A percentile compares a stretch with the other conserved stretches of the same genome.
phyloP scores from a whole-genome alignment of 169 alveolate species.

The Plasmodium chabaudi region DNA sequence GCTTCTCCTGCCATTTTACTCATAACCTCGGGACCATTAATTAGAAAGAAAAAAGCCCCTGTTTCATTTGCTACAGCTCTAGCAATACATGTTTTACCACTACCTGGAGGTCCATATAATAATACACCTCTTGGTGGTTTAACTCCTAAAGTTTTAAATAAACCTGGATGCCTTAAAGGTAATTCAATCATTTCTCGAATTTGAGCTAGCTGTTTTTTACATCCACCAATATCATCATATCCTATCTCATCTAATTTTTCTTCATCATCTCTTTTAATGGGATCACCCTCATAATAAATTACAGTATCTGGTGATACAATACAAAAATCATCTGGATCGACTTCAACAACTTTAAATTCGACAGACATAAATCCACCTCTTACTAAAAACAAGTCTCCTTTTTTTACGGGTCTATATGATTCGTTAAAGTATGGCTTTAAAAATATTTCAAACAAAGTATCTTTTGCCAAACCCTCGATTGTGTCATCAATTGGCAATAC shows the following conservation, averaged over 20 bases:
- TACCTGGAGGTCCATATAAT: slow-evolving; percentile 99
- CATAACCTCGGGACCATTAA: slow-evolving; percentile 98
- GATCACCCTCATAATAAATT: slow-evolving; percentile 96
- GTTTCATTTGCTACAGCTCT: slow-evolving; percentile 99
- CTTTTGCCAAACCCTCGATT: slow-evolving; percentile 98
- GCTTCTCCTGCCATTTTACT: slow-evolving; percentile 99
- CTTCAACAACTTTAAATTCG: slow-evolving; percentile 99
- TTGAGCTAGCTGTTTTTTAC: slow-evolving; percentile 99
- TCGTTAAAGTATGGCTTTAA: slow-evolving; percentile 99
- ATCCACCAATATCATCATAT: slow-evolving; percentile 99
- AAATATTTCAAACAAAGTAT: slow-evolving; percentile 97
- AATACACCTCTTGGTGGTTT: slow-evolving; percentile 99
- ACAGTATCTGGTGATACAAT: slow-evolving; percentile 99
- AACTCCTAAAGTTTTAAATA: slow-evolving; percentile 99
- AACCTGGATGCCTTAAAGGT: slow-evolving; percentile 99
- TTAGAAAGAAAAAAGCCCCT: slow-evolving; percentile 96
- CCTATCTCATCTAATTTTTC: slow-evolving; percentile 99
- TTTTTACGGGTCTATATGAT: slow-evolving; percentile 99
- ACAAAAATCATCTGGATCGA: slow-evolving; percentile 99
- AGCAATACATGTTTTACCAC: slow-evolving; percentile 99
- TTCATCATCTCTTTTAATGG: slow-evolving; percentile 99
- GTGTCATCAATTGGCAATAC: slow-evolving; percentile 99
- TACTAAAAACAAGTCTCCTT: slow-evolving; percentile 98
- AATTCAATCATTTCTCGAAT: slow-evolving; percentile 99
- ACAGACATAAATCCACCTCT: slow-evolving; percentile 99